phyloP scores from a whole-genome alignment of 306 rosid species.

The Acacia crassicarpa region DNA sequence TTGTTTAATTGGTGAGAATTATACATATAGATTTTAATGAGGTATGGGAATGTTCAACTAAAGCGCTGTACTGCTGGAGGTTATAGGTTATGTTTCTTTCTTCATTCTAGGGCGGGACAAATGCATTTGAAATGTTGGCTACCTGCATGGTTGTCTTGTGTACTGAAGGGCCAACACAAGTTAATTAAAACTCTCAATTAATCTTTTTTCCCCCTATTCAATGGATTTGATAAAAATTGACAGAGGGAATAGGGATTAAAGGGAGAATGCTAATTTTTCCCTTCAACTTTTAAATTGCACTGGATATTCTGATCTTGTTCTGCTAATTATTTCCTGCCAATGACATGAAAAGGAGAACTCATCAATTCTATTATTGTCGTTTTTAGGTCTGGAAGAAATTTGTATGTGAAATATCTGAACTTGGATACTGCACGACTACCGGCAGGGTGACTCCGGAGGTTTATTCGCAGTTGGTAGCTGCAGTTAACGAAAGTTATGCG shows the following conservation, averaged over 20 bases:
- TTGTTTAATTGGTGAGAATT: neutral
- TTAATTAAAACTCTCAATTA: neutral
- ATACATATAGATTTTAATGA: neutral
- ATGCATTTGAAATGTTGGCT: constrained; percentile 3
- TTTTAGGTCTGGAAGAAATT: constrained; percentile 84
- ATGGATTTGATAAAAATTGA: neutral
- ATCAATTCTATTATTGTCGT: neutral
- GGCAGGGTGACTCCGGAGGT: constrained; percentile 85
- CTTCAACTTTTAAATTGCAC: neutral
- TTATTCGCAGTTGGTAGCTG: constrained; percentile 68
- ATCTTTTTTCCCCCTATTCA: constrained; percentile 5
- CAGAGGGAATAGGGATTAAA: neutral
- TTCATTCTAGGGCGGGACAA: neutral
- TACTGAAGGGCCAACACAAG: neutral
- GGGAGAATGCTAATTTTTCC: constrained; percentile 15
- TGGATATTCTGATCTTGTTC: neutral
- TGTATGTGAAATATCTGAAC: constrained; percentile 64
- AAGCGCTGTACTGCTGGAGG: neutral
- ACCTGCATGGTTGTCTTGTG: neutral
- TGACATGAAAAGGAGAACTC: constrained; percentile 19
- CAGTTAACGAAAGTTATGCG: constrained; percentile 87
- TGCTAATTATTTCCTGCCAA: neutral
- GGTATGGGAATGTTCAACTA: neutral
- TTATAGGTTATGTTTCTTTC: neutral
- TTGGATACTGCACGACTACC: constrained; percentile 56